phyloP scores from a whole-genome alignment of 1,139 yeast species.

The Maudiozyma humilis region DNA sequence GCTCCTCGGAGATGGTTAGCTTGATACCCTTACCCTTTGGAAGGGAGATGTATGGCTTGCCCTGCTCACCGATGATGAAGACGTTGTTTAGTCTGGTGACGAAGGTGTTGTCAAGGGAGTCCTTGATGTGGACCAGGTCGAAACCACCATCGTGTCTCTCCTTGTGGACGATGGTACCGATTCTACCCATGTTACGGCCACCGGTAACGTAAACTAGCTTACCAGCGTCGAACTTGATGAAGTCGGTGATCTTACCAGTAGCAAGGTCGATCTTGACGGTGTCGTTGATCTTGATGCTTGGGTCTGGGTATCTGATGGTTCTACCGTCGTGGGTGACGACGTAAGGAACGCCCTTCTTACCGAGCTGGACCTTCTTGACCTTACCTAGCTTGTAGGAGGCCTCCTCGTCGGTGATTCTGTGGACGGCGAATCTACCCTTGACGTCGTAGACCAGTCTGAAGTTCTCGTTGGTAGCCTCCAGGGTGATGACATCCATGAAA shows the following conservation, averaged over 20 bases:
- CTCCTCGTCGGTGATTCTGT: constrained; percentile 98
- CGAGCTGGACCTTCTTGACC: constrained; percentile 95
- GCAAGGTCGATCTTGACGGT: constrained; percentile 94
- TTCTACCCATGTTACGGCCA: constrained; percentile 99
- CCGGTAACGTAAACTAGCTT: constrained; percentile 96
- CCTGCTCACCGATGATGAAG: constrained; percentile 96
- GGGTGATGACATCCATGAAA: constrained; percentile 95
- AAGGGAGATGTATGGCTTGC: constrained; percentile 93
- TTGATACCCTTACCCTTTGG: constrained; percentile 99
- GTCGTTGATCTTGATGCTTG: constrained; percentile 91
- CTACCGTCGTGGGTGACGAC: constrained; percentile 99
- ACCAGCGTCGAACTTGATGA: constrained; percentile 92
- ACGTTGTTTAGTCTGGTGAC: constrained; percentile 97
- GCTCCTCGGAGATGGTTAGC: constrained; percentile 96
- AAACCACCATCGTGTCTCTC: constrained; percentile 99
- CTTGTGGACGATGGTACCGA: constrained; percentile 96
- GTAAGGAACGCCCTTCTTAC: constrained; percentile 97
- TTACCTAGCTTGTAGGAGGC: constrained; percentile 96
- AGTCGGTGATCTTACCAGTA: constrained; percentile 87
- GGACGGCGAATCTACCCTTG: constrained; percentile 98
- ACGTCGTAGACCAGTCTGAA: constrained; percentile 97
- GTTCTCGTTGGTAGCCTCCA: constrained; percentile 98
- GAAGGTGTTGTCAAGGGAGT: constrained; percentile 92
- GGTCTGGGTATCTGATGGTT: constrained; percentile 99
- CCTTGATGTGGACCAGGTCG: constrained; percentile 98